Evolutionary conservation across 306 rosid genomes (phyloP).

Genomic region (Geum urbanum): DNA sequence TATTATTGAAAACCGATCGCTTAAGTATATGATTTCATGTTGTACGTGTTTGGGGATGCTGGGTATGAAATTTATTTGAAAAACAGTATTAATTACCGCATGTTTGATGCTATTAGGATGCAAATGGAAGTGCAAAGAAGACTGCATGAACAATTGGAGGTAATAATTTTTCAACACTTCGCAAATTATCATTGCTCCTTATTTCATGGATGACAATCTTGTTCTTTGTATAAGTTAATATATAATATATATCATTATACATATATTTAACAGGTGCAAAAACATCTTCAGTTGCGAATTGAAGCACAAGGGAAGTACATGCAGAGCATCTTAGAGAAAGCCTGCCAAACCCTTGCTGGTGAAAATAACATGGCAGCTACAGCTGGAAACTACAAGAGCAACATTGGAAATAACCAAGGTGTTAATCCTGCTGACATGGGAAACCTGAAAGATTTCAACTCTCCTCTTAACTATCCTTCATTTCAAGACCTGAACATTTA

Average conservation of each 20-base stretch:
- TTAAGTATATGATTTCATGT: constrained; percentile 13
- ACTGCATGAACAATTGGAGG: constrained; percentile 95
- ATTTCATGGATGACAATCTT: background rate
- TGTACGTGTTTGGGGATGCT: constrained; percentile 22
- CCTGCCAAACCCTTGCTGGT: constrained; percentile 97
- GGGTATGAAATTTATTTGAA: constrained; percentile 41
- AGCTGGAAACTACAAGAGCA: constrained; percentile 45
- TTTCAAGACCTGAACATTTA: constrained; percentile 89
- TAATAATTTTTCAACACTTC: constrained; percentile 16
- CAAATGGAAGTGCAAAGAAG: constrained; percentile 99
- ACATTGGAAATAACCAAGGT: constrained; percentile 31
- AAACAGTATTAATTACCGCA: constrained; percentile 53
- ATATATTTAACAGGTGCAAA: constrained; percentile 68
- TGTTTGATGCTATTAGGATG: constrained; percentile 86
- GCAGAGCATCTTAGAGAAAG: constrained; percentile 97
- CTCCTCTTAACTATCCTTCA: constrained; percentile 67
- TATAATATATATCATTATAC: background rate
- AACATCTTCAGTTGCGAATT: constrained; percentile 89
- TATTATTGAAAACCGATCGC: background rate
- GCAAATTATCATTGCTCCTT: background rate
- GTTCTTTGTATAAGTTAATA: constrained; percentile 7
- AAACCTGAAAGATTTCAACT: constrained; percentile 58
- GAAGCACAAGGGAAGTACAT: constrained; percentile 99
- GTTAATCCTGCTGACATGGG: constrained; percentile 51
- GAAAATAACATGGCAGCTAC: constrained; percentile 68